Conservation (phyloP, 257 asterid genomes). For the Mitragyna speciosa region DNA sequence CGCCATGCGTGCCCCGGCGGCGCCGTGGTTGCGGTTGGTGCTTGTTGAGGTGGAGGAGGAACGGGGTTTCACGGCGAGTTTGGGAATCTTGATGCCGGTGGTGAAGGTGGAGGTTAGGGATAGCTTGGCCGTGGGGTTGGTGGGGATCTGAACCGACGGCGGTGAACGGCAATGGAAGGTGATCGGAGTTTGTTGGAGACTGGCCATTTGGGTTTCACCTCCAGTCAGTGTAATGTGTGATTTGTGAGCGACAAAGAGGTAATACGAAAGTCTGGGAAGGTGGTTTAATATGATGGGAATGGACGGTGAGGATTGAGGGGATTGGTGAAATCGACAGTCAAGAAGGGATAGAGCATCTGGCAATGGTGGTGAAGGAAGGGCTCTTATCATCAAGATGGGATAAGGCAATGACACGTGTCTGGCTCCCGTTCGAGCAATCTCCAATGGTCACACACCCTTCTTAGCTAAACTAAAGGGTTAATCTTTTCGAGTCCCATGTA, state of each 20-base stretch:
- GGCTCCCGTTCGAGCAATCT: background rate
- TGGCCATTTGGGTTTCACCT: slow-evolving; percentile 45
- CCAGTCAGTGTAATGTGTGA: background rate
- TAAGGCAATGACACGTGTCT: slow-evolving; percentile 44
- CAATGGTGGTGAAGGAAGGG: slow-evolving; percentile 36
- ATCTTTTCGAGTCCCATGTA: no score
- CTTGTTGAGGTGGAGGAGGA: background rate
- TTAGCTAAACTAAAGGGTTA: background rate
- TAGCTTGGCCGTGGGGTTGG: slow-evolving; percentile 34
- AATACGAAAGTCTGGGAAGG: slow-evolving; percentile 2
- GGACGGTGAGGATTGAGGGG: slow-evolving; percentile 34
- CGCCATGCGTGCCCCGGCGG: slow-evolving; percentile 54
- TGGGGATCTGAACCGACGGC: slow-evolving; percentile 37
- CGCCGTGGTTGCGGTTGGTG: slow-evolving; percentile 15
- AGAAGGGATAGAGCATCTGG: slow-evolving; percentile 31
- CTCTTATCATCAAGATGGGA: slow-evolving; percentile 42
- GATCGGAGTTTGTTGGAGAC: slow-evolving; percentile 59
- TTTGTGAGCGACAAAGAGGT: background rate
- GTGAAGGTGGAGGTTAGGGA: slow-evolving; percentile 40
- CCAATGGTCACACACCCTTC: background rate
- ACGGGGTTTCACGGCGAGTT: slow-evolving; percentile 41
- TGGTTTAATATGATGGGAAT: slow-evolving; percentile 33
- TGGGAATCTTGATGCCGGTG: slow-evolving; percentile 42
- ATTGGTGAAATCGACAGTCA: slow-evolving; percentile 29
- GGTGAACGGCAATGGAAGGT: slow-evolving; percentile 46